Percentiles rank a stretch among this genome's conserved stretches.
These are phyloP conservation scores for Grosmannia penicillata DNA, from an alignment of 2,329 filamentous ascomycete genomes.

Conservation along the genomic window DNA sequence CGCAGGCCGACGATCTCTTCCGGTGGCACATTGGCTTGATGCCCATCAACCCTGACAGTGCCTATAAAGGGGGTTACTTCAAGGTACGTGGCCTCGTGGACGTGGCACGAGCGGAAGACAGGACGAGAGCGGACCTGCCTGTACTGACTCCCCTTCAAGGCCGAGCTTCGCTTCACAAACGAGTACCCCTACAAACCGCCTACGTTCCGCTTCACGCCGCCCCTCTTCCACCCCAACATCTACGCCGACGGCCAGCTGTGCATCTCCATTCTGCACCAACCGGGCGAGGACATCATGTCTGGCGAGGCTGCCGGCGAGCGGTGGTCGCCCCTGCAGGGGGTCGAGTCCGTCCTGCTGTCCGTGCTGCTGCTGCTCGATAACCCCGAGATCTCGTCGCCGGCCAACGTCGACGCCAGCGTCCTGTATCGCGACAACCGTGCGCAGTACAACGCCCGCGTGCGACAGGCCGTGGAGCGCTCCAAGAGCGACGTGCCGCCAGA, in stretches of 20 bases:
- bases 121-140: too few relatives aligned
- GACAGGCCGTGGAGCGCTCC: slow-evolving; percentile 54
- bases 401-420: slow-evolving; percentile 86
- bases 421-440: slow-evolving; percentile 61
- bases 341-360: slow-evolving; percentile 87
- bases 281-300: slow-evolving; percentile 84
- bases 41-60: slow-evolving; percentile 81
- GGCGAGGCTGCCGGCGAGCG: slow-evolving; percentile 82
- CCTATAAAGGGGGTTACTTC: slow-evolving; percentile 88
- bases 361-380: slow-evolving; percentile 86
- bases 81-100: slow-evolving; percentile 28
- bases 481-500: slow-evolving; percentile 66
- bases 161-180: slow-evolving; percentile 70
- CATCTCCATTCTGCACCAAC: slow-evolving; percentile 89
- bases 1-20: slow-evolving; percentile 56
- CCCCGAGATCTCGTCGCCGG: slow-evolving; percentile 82
- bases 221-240: slow-evolving; percentile 86
- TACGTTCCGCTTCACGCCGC: slow-evolving; percentile 66
- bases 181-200: slow-evolving; percentile 88
- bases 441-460: slow-evolving; percentile 56
- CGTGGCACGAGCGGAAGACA: not conserved
- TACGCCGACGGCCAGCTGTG: slow-evolving; percentile 83
- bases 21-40: slow-evolving; percentile 81
- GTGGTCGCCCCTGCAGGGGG: slow-evolving; percentile 87
- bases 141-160: slow-evolving; percentile 24